These are phyloP conservation scores for Vanderwaltozyma verrucispora DNA, from an alignment of 805 yeast genomes.

Conservation along the genomic window DNA sequence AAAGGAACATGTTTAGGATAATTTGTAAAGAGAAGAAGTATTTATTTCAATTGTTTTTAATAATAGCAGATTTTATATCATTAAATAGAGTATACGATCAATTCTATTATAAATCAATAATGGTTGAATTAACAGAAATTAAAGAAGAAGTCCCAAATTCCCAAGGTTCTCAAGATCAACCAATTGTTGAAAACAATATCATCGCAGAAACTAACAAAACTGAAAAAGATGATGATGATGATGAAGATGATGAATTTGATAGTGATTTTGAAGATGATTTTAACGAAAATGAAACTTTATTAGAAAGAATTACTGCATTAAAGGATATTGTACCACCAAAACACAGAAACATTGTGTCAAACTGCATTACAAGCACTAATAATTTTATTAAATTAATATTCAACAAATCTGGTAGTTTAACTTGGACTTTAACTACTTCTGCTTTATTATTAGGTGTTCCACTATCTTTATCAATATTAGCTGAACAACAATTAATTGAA, in stretches of 20 bases:
- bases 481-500: conserved; percentile 89
- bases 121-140: conserved; percentile 30
- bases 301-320: conserved; percentile 83
- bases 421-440: conserved; percentile 82
- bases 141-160: conserved; percentile 16
- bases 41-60: no score
- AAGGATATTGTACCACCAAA: conserved; percentile 86
- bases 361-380: conserved; percentile 25
- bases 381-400: conserved; percentile 38
- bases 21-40: no score
- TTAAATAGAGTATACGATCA: no score
- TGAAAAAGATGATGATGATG: conserved; percentile 37
- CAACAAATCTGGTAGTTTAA: conserved; percentile 56
- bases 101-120: no score
- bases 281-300: conserved; percentile 73
- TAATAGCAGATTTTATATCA: no score
- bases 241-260: conserved; percentile 38
- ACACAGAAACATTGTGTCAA: conserved; percentile 48
- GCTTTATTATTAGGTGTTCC: conserved; percentile 88
- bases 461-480: conserved; percentile 73
- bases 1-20: no score
- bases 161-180: conserved; percentile 25
- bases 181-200: conserved; percentile 46
- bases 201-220: conserved; percentile 26
- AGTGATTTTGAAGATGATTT: conserved; percentile 48